A percentile compares a stretch with the other conserved stretches of the same genome.
Evolutionary conservation across 2,329 filamentous ascomycete genomes (phyloP).

Genomic region (Cercospora sp.): DNA sequence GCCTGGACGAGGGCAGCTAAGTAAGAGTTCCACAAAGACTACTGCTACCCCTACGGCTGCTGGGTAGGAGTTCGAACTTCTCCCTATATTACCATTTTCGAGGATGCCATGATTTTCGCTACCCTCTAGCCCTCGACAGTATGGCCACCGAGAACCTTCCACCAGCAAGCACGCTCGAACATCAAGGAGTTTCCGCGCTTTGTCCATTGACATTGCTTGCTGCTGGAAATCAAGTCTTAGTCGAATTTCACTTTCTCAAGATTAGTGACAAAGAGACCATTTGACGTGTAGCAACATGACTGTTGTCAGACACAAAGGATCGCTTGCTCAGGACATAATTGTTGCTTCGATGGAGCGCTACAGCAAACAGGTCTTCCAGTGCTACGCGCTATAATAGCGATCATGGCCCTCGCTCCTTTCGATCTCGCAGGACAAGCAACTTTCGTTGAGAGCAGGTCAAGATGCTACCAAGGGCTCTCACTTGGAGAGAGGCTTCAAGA

Average conservation of each 20-base stretch:
- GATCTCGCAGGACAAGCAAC: neutral
- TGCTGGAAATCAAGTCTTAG: too few species aligned
- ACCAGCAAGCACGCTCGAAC: neutral
- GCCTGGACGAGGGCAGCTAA: too few species aligned
- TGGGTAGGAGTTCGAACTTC: too few species aligned
- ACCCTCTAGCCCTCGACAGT: neutral
- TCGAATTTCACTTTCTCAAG: too few species aligned
- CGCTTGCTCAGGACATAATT: neutral
- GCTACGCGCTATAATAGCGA: neutral
- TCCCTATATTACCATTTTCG: neutral
- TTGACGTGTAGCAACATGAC: neutral
- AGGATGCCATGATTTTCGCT: neutral
- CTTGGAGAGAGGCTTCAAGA: too few species aligned
- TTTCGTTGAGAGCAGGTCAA: neutral
- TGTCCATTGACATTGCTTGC: neutral
- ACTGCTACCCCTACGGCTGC: too few species aligned
- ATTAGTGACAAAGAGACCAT: neutral
- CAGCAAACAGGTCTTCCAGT: neutral
- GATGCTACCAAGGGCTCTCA: too few species aligned
- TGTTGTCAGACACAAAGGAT: neutral
- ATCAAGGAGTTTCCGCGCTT: neutral
- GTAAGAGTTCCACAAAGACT: too few species aligned
- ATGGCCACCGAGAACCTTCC: neutral
- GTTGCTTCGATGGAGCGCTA: neutral
- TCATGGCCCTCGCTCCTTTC: neutral